Evolutionary conservation across 805 yeast species (phyloP), one percentile per base, ranked within the genome.

Genomic region (Candida caryicola): DNA sequence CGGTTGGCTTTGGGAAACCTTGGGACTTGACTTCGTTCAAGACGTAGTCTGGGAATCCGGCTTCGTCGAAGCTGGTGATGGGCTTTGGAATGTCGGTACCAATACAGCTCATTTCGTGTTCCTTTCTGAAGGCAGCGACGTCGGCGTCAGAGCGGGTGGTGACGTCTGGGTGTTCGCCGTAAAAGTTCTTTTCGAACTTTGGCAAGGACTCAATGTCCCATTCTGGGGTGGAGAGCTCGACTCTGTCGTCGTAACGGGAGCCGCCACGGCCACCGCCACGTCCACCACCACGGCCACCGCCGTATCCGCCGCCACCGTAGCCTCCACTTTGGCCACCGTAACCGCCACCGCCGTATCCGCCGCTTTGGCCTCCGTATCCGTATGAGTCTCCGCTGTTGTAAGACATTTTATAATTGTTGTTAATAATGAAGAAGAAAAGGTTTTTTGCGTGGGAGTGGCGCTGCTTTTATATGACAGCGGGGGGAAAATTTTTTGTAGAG

Each of bases 41-140:
- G 31, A 91, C 97, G 62, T 91, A 90, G 54, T 81, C 85, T 50
- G 99, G 99, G 78, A 93, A 91, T 33, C 97, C 97, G 59, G 96
- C 96, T 74, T 93, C 98, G 50, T 93, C 96, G 54, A 93, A 93
- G 34, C 77, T 55, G 51, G 91, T 82, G 58, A 93, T 85, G 55
- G 99, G 99, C 70, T 89, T 85, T 54, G 98, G 98, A 54, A 93
- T 87, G 50, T 89, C 85, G 34, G 70, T 60, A 54, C 99, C 99
- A 43, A 69, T 62, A 46, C 85, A 76, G 44, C 83, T 81, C 98
- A 93, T 93, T 57, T 88, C 91, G 63, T 82, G 74, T 54, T 81
- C 81, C 44, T 75, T 74, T 74, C 99, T 83, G 74, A 90, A 93
- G 32, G 69, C 74, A 18, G 59, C 64, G 50, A 93, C 76, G 43